phyloP scores from a whole-genome alignment of 75 land plant species.

The Pinus taeda region DNA sequence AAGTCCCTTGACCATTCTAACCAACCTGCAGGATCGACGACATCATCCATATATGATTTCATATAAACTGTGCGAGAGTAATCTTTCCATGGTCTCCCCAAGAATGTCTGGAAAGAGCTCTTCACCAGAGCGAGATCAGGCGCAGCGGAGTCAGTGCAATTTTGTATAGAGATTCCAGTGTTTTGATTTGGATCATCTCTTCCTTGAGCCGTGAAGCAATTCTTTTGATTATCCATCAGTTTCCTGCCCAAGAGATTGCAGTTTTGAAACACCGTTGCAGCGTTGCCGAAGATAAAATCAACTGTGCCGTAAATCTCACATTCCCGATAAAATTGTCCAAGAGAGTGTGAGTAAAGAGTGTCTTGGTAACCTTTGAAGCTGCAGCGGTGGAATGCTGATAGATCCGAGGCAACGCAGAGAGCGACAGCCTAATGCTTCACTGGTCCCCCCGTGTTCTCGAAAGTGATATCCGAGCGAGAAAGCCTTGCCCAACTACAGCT shows the following conservation, averaged over 20 bases:
- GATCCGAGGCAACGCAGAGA: background rate
- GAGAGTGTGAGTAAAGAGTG: background rate
- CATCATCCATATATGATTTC: background rate
- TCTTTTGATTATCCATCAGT: background rate
- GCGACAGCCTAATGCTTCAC: background rate
- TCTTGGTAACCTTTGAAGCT: background rate
- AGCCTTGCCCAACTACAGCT: too few species aligned
- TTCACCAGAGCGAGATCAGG: too few species aligned
- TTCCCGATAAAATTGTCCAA: background rate
- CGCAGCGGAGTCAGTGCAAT: background rate
- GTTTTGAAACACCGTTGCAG: too few species aligned
- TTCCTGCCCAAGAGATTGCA: background rate
- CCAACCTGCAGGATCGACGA: conserved; percentile 25
- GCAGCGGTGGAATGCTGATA: background rate
- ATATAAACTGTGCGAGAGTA: conserved; percentile 3
- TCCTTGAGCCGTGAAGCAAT: conserved; percentile 38
- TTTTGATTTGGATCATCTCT: conserved; percentile 28
- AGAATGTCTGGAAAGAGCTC: background rate
- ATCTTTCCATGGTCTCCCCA: background rate
- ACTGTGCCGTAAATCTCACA: conserved; percentile 8
- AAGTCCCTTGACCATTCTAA: conserved; percentile 16
- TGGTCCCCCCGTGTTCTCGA: background rate
- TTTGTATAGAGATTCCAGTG: background rate
- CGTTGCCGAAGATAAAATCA: conserved; percentile 3
- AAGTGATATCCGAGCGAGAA: too few species aligned